These are phyloP conservation scores for Eutrema heterophyllum DNA, from an alignment of 345 rosid genomes.

Conservation along the genomic window DNA sequence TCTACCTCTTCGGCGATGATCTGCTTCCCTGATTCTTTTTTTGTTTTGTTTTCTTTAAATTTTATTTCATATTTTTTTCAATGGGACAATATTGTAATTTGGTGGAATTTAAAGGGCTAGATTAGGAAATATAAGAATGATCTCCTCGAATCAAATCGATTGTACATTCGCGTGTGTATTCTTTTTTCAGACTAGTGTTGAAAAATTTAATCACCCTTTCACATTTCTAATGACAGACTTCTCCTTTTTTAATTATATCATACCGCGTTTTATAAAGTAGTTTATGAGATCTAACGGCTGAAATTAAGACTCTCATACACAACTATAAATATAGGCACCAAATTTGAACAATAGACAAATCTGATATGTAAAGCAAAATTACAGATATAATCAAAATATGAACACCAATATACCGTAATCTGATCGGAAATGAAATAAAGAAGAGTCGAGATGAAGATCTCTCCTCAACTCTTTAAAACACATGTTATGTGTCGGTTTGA, in stretches of 20 bases:
- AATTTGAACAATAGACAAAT: background rate
- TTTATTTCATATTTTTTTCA: background rate
- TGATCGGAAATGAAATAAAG: too few species aligned
- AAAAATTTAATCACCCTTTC: background rate
- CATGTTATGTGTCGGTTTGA: too few species aligned
- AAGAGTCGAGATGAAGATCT: too few species aligned
- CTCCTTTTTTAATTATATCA: background rate
- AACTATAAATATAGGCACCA: too few species aligned
- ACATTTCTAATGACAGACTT: background rate
- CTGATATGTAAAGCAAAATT: too few species aligned
- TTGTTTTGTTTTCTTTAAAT: background rate
- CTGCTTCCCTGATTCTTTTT: conserved; percentile 28
- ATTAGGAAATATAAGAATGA: background rate
- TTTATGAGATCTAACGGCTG: too few species aligned
- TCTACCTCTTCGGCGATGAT: conserved; percentile 86
- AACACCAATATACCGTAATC: too few species aligned
- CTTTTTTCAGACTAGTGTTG: background rate
- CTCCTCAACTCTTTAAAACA: too few species aligned
- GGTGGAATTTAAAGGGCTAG: background rate
- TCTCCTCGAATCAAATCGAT: background rate
- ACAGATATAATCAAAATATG: too few species aligned
- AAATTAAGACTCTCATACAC: too few species aligned
- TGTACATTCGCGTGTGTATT: background rate
- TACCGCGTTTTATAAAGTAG: background rate
- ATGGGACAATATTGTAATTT: conserved; percentile 16